phyloP scores from a whole-genome alignment of 2,329 filamentous ascomycete genomes.

The Aspergillus phoenicis region DNA sequence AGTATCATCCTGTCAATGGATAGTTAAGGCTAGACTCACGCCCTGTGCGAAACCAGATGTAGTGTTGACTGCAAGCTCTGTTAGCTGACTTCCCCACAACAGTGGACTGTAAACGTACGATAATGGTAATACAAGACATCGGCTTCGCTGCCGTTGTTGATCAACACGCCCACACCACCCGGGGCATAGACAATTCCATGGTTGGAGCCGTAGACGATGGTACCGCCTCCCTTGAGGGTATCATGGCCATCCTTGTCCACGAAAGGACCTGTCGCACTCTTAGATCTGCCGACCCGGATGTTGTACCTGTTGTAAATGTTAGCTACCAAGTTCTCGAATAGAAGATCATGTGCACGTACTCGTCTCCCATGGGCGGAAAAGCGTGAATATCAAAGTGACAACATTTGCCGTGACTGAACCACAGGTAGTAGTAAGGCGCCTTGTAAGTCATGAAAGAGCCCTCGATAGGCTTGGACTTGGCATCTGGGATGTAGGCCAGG shows the following conservation, averaged over 20 bases:
- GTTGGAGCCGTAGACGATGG: conserved; percentile 42
- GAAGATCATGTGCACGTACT: conserved; percentile 29
- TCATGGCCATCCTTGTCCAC: conserved; percentile 31
- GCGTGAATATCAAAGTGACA: conserved; percentile 31
- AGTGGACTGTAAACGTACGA: conserved; percentile 23
- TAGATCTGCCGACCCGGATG: conserved; percentile 41
- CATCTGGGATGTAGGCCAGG: conserved; percentile 28
- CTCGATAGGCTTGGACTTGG: conserved; percentile 32
- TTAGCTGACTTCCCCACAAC: not conserved
- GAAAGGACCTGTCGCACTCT: conserved; percentile 37
- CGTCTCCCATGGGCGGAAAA: conserved; percentile 32
- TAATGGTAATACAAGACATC: conserved; percentile 48
- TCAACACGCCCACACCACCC: conserved; percentile 40
- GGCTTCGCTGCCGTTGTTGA: conserved; percentile 23
- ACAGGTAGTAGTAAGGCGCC: conserved; percentile 42
- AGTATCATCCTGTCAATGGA: not conserved
- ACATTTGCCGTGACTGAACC: conserved; percentile 45
- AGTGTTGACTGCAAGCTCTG: conserved; percentile 31
- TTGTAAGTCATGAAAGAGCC: conserved; percentile 41
- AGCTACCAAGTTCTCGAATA: not conserved
- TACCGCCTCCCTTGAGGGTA: conserved; percentile 38
- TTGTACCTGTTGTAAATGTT: conserved; percentile 28
- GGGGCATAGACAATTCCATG: conserved; percentile 43
- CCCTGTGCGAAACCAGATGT: conserved; percentile 31
- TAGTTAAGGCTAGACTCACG: conserved; percentile 21